Conservation (phyloP, 176 grass and related monocot species). For the Paspalum notatum region DNA sequence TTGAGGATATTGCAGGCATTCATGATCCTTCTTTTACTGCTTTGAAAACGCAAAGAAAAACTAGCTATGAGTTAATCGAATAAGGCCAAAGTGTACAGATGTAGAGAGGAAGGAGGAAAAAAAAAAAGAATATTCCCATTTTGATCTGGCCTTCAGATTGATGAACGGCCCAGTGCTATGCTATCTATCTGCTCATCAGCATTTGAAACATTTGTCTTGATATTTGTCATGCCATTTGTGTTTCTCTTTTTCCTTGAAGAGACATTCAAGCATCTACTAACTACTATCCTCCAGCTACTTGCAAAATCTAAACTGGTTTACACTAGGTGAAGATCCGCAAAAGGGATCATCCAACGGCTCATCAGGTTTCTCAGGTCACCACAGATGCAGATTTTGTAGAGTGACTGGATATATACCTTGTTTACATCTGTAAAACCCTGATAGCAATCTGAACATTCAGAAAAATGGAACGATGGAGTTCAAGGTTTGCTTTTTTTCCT, state of each 20-base stretch:
- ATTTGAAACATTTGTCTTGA: conserved; percentile 2
- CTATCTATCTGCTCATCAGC: conserved; percentile 35
- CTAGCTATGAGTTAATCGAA: not conserved
- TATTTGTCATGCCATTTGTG: conserved; percentile 22
- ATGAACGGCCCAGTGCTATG: conserved; percentile 20
- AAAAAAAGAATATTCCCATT: conserved; percentile 3
- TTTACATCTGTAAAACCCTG: not conserved
- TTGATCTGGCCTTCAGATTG: conserved; percentile 37
- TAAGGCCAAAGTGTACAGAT: conserved; percentile 27
- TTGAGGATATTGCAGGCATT: conserved; percentile 32
- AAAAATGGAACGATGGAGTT: conserved; percentile 12
- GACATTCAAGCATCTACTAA: conserved; percentile 1
- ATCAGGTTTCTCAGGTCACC: conserved; percentile 21
- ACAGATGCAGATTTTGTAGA: not conserved
- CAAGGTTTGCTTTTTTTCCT: conserved; percentile 18
- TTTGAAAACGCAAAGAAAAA: conserved; percentile 33
- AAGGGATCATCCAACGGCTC: conserved; percentile 25
- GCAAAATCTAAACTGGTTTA: conserved; percentile 20
- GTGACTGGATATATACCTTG: conserved; percentile 33
- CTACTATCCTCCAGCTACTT: conserved; percentile 18
- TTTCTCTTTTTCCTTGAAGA: not conserved
- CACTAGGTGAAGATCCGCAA: conserved; percentile 13
- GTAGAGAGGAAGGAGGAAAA: not conserved
- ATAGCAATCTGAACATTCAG: conserved; percentile 13
- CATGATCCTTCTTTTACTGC: conserved; percentile 28